Base-by-base conservation (phyloP, 257 asterid genomes). In the Prunella vulgaris region DNA sequence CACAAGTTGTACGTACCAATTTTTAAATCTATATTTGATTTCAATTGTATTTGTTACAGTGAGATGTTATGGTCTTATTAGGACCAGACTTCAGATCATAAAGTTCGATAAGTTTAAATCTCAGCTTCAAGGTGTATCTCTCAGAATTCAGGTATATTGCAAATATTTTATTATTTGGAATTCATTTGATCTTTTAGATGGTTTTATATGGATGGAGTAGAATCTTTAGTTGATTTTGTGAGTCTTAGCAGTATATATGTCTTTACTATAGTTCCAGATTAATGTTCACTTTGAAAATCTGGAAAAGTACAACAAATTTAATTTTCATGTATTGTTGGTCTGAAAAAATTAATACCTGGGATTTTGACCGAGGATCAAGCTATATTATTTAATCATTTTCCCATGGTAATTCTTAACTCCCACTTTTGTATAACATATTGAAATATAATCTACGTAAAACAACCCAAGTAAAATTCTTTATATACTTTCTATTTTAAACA, bases 71-170 rank as follows among this genome's bases (percentile, higher is more conserved):
- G 84, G 98, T 85, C 98, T 93, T 59, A 90, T 93, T 78, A 90
- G 98, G 81, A 93, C 98, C 65, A 76, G 98, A 21, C 98, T 90
- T 80, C 98, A 93, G 80, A 53, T 93, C 71, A 97, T 90, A 76
- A 93, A 93, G 77, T 93, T 93, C 76, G 90, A 90, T 82, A 93
- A 93, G 87, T 92, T 93, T 52, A 93, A 93, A 78, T 93, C 98
- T 75, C 98, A 93, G 82, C 97, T 93, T 72, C 97, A 90, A 84
- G 98, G 98, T 22, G 97, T 93, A 67, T 88, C 98, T 42, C 97
- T 93, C 76, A 85, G 98, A 84, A 93, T 93, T 64, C 98, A 93
- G 98, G 97, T 90, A 77, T 46, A 38, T 62, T 53, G 2, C 59
- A 20, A 37, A 20, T 22, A 49, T 42, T 65, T 71, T 56, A 53